Evolutionary conservation across 2,329 filamentous ascomycete genomes (phyloP).

Genomic region (Leptographium lundbergii): DNA sequence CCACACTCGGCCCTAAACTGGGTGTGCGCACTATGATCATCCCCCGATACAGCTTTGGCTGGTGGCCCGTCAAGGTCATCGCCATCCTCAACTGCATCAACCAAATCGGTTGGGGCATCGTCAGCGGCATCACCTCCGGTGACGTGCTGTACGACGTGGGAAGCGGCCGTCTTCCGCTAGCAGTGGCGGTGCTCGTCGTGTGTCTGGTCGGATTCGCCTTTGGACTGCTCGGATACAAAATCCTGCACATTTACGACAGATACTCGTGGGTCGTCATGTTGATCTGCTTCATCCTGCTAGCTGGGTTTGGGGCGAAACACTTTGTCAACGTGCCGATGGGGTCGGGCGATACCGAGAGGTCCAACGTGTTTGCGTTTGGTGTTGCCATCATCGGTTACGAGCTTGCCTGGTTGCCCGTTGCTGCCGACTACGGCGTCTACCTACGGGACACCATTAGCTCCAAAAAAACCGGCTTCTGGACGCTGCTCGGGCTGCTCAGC

Average conservation of each 20-base stretch:
- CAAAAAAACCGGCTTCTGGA: constrained; percentile 1
- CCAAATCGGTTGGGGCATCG: constrained; percentile 13
- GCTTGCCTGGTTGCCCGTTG: constrained; percentile 12
- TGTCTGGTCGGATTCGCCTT: constrained; percentile 11
- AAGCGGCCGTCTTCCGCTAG: constrained; percentile 13
- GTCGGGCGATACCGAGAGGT: constrained; percentile 2
- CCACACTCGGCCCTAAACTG: constrained; percentile 16
- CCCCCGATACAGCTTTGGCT: constrained; percentile 18
- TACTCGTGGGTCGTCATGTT: constrained; percentile 12
- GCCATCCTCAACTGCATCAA: constrained; percentile 12
- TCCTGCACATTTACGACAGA: constrained; percentile 12
- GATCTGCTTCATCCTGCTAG: constrained; percentile 10
- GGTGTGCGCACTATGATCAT: constrained; percentile 19
- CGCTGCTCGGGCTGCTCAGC: constrained; percentile 3
- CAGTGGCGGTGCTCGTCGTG: constrained; percentile 13
- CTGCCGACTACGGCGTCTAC: constrained; percentile 8
- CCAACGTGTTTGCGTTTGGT: constrained; percentile 13
- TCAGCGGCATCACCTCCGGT: constrained; percentile 13
- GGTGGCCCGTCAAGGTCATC: constrained; percentile 10
- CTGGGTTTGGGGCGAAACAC: constrained; percentile 11
- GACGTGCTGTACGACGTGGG: constrained; percentile 14
- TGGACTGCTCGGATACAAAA: constrained; percentile 13
- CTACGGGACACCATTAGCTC: background rate
- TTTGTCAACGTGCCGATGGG: constrained; percentile 3
- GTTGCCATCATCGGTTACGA: constrained; percentile 15